phyloP scores from a whole-genome alignment of 2,329 filamentous ascomycete genomes.

The Pseudogymnoascus sp. region DNA sequence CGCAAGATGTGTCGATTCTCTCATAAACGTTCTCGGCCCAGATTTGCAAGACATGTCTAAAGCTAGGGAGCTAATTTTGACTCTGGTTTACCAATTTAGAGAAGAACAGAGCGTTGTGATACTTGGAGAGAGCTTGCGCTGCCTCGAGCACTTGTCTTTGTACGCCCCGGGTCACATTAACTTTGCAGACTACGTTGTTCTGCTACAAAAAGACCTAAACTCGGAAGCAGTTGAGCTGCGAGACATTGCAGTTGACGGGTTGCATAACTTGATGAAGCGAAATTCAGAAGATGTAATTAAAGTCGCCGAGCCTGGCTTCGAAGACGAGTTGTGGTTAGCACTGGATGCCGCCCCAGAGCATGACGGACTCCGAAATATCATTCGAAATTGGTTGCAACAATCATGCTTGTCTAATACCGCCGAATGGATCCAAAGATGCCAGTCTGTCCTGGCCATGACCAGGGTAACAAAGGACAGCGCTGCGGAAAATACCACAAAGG shows the following conservation, averaged over 20 bases:
- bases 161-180: constrained; percentile 86
- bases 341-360: constrained; percentile 72
- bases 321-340: constrained; percentile 86
- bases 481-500: constrained; percentile 37
- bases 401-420: constrained; percentile 73
- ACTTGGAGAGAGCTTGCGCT: constrained; percentile 69
- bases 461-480: constrained; percentile 55
- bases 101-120: constrained; percentile 64
- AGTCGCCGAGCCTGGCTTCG: constrained; percentile 68
- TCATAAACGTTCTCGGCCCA: constrained; percentile 92
- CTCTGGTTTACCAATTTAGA: constrained; percentile 74
- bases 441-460: constrained; percentile 82
- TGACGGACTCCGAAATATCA: constrained; percentile 74
- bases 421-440: constrained; percentile 83
- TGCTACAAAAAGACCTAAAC: constrained; percentile 69
- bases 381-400: constrained; percentile 89
- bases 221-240: constrained; percentile 62
- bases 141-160: constrained; percentile 82
- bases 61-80: constrained; percentile 85
- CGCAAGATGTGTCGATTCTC: constrained; percentile 82
- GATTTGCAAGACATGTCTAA: constrained; percentile 90
- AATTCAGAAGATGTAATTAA: constrained; percentile 75
- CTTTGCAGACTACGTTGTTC: constrained; percentile 73
- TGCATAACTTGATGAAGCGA: constrained; percentile 93
- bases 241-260: constrained; percentile 74